These are phyloP conservation scores for Aegilops longissima DNA, from an alignment of 176 grass and related monocot species.

Conservation along the genomic window DNA sequence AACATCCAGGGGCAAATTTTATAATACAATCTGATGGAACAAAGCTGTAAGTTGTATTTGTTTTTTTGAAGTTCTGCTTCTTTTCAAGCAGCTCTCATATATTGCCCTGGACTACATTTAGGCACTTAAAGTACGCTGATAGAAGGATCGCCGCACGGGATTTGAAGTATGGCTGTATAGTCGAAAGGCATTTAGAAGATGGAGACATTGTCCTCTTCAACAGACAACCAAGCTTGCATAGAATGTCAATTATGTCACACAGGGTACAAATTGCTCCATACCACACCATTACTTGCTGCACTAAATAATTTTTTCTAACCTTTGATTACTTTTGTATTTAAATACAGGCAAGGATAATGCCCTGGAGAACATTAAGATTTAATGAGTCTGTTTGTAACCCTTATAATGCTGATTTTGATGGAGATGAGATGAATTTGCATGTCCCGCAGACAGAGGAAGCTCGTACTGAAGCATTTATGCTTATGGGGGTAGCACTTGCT, in stretches of 20 bases:
- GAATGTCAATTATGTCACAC: slow-evolving; percentile 99
- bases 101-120: slow-evolving; percentile 17
- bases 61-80: not conserved
- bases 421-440: slow-evolving; percentile 99
- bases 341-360: slow-evolving; percentile 88
- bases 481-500: slow-evolving; percentile 83
- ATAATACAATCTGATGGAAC: slow-evolving; percentile 58
- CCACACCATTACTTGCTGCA: slow-evolving; percentile 16
- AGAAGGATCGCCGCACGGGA: slow-evolving; percentile 65
- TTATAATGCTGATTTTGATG: slow-evolving; percentile 99
- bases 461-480: slow-evolving; percentile 94
- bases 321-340: slow-evolving; percentile 28
- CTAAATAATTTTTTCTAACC: slow-evolving; percentile 23
- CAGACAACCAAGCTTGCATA: slow-evolving; percentile 96
- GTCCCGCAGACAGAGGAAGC: slow-evolving; percentile 99
- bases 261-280: slow-evolving; percentile 46
- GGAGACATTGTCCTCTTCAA: slow-evolving; percentile 94
- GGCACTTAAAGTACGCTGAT: slow-evolving; percentile 77
- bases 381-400: slow-evolving; percentile 98
- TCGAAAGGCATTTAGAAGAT: slow-evolving; percentile 98
- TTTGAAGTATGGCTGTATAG: slow-evolving; percentile 73
- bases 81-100: slow-evolving; percentile 26
- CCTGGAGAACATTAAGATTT: slow-evolving; percentile 97
- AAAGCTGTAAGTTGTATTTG: slow-evolving; percentile 63
- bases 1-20: slow-evolving; percentile 94